These are phyloP conservation scores for Trichophyton equinum DNA, from an alignment of 2,329 filamentous ascomycete species.

Conservation along the genomic window DNA sequence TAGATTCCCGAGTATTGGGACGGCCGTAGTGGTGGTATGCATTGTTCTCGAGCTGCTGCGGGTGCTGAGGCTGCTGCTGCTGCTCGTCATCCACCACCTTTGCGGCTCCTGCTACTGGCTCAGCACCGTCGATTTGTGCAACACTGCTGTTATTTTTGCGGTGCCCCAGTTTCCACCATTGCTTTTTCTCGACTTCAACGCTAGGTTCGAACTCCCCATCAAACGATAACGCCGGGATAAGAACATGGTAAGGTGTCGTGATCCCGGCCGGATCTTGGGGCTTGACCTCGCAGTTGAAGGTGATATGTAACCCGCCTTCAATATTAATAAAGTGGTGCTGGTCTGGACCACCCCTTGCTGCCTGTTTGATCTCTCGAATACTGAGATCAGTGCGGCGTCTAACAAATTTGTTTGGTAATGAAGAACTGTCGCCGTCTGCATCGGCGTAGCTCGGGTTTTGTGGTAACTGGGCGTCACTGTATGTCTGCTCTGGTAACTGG, in stretches of 20 bases:
- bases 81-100: neutral
- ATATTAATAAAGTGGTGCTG: constrained; percentile 55
- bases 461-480: constrained; percentile 4
- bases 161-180: constrained; percentile 26
- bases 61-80: too few species aligned
- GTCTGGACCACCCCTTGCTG: constrained; percentile 41
- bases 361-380: constrained; percentile 46
- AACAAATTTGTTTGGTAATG: constrained; percentile 42
- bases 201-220: constrained; percentile 31
- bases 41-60: constrained; percentile 3
- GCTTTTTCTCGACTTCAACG: constrained; percentile 24
- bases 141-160: constrained; percentile 3
- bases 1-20: constrained; percentile 4
- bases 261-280: constrained; percentile 75
- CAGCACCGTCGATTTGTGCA: neutral
- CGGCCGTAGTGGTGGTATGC: constrained; percentile 4
- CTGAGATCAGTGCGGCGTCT: constrained; percentile 59
- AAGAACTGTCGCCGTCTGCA: constrained; percentile 12
- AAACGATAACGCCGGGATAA: constrained; percentile 63
- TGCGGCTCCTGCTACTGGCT: neutral
- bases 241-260: constrained; percentile 72
- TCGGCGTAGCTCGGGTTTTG: neutral
- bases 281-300: constrained; percentile 79
- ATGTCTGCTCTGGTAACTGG: neutral
- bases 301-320: constrained; percentile 73